Evolutionary conservation across 306 rosid species (phyloP), one percentile per base, ranked within the genome.

Genomic region (Ziziphus jujuba): DNA sequence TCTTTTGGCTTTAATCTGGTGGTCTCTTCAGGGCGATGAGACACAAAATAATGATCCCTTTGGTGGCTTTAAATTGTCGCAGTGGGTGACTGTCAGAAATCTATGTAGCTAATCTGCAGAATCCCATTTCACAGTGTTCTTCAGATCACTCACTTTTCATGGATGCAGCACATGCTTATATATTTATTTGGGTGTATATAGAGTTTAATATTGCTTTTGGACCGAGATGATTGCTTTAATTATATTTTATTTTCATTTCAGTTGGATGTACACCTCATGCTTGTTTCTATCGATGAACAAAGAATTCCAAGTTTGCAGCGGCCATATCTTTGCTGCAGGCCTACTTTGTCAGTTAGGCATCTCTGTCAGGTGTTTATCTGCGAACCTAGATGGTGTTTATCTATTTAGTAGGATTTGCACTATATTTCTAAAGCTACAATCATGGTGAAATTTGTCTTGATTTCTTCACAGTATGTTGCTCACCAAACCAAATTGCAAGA

Each of bases 271-370:
- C 72, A 63, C 76, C 79, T 91, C 72, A 69, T 63, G 84, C 83
- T 91, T 72, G 81, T 84, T 80, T 81, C 96, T 43, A 45, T 75
- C 35, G 85, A 88, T 78, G 84, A 84, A 73, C 79, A 79, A 80
- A 80, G 50, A 31, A 65, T 77, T 54, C 93, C 88, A 31, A 75
- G 77, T 69, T 77, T 88, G 82, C 71, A 73, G 66, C 62, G 75
- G 66, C 85, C 89, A 47, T 79, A 74, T 67, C 84, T 91, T 78
- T 63, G 67, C 70, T 88, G 97, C 79, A 81, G 61, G 67, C 89
- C 88, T 64, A 79, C 79, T 20, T 16, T 76, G 59, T 79, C 89
- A 22, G 67, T 91, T 66, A 71, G 77, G 65, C 81, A 53, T 31
- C 76, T 91, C 25, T 70, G 81, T 76, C 72, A 86, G 88, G 97